Evolutionary conservation across 1,284 basidiomycete genomes (phyloP).

Genomic region (Apiotrichum mycotoxinovorans): DNA sequence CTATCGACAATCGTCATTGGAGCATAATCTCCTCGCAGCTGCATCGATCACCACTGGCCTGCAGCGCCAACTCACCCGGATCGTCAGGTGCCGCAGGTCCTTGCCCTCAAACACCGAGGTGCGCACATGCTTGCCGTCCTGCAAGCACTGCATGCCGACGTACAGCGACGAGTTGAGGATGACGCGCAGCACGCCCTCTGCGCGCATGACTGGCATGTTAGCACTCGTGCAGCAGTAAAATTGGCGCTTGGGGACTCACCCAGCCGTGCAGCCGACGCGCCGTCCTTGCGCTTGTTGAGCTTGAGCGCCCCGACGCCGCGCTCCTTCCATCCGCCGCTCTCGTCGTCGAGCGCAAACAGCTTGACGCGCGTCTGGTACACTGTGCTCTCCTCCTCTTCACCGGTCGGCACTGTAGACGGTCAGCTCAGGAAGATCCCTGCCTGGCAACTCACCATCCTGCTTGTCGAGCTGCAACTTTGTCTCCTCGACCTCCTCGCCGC

Average conservation of each 20-base stretch:
- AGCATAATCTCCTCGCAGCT: not conserved
- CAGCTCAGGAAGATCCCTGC: not conserved
- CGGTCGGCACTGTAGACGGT: constrained; percentile 67
- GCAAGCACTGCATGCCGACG: constrained; percentile 72
- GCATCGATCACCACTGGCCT: too few relatives aligned
- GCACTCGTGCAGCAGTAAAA: not conserved
- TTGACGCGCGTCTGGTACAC: constrained; percentile 80
- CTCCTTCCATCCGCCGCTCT: constrained; percentile 72
- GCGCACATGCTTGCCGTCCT: constrained; percentile 72
- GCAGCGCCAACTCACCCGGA: constrained; percentile 59
- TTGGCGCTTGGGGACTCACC: constrained; percentile 51
- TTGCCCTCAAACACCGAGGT: constrained; percentile 70
- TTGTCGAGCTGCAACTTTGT: constrained; percentile 55
- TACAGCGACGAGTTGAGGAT: constrained; percentile 83
- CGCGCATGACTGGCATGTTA: constrained; percentile 73
- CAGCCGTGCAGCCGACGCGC: constrained; percentile 69
- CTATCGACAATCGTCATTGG: not conserved
- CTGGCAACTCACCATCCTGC: constrained; percentile 62
- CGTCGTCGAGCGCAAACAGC: constrained; percentile 67
- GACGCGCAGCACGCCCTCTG: constrained; percentile 82
- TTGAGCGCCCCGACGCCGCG: constrained; percentile 77
- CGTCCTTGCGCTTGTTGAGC: constrained; percentile 68
- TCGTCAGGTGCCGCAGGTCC: constrained; percentile 66
- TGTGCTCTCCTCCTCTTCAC: constrained; percentile 87
- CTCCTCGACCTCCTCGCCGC: constrained; percentile 53